Base-by-base conservation (phyloP, 495 filamentous ascomycete genomes). In the Penicillium nucicola region DNA sequence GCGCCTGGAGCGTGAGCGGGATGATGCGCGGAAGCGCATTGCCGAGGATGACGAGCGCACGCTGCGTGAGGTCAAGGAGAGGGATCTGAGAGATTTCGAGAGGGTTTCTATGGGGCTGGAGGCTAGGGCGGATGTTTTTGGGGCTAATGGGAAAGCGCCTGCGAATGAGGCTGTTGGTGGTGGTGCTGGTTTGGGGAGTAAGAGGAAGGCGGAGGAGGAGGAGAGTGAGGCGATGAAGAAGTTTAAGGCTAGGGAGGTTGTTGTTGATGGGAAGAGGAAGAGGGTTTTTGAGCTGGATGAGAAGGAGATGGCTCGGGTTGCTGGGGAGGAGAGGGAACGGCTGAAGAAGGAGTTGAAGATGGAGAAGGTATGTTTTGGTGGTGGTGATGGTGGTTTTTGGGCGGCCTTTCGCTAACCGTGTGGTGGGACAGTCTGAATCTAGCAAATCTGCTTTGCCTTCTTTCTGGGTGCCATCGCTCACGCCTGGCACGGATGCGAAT, bases 401-500 rank as follows among this genome's bases (percentile, higher is more conserved):
- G n/a, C n/a, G n/a, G n/a, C n/a, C n/a, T n/a, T n/a, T n/a, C n/a
- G 25, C n/a, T 51, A 43, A 59, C 33, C 12, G 37, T 45, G 8
- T 35, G 7, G 25, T 28, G 5, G 7, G 25, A 8, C 25, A 67
- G 58, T 50, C 57, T 17, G 60, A 79, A 69, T 79, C 83, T 0
- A 78, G 80, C 1, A 87, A 88, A 61, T 84, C 83, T 0, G 84
- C 81, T n/a, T 70, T 96, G 0, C 89, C 90, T 0, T 93, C 91
- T 3, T 97, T 97, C 73, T 98, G 93, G 93, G 85, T 95, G 0
- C 92, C 93, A 0, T 87, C 88, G 1, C 74, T 95, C 25, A 93
- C 89, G 0, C 90, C 92, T n/a, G 57, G 42, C 7, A 75, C 67
- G 11, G 75, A 86, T 53, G 62, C 65, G 2, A 68, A 72, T 50